Base-by-base conservation (phyloP, 305 asterid genomes). In the Striga hermonthica region DNA sequence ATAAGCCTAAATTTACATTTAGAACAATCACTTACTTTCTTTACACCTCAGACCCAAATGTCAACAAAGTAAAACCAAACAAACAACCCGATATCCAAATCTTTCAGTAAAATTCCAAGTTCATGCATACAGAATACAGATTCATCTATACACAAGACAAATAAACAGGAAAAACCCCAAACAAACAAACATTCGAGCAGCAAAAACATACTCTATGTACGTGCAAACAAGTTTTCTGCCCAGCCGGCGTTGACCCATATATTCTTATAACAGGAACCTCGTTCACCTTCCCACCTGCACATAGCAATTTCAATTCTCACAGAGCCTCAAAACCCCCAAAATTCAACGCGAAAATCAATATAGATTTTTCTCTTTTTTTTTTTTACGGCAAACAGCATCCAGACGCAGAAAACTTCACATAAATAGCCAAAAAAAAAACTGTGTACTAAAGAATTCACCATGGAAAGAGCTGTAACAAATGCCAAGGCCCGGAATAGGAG, bases 181-280 rank as follows among this genome's bases (percentile, higher is more conserved):
- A n/a, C 40, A 54, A 36, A 59, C 16, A 69, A 53, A 47, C 1
- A 7, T 8, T 58, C 15, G 2, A 67, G 57, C 50, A 67, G 56
- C 10, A 62, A 64, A 67, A 35, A 13, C 89, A 69, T 88, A 90
- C 97, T 67, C 84, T 83, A 74, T 90, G 98, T 66, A 93, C 67
- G 81, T 93, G 98, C 94, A 92, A 78, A 73, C 97, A 92, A 67
- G 98, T 78, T 78, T 90, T 92, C 82, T 92, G 98, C 49, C 95
- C 98, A 70, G 92, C 94, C 39, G 96, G 95, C 52, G 97, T 92
- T 37, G 98, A 81, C 12, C 98, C 98, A 62, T 86, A 93, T 57
- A 93, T 76, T 78, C 95, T 81, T 66, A 93, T 83, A 64, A 93
- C 97, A 4, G 98, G 97, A 69, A 93, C 96, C 76, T 90, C 95